Conservation (phyloP, 2,329 filamentous ascomycete genomes). For the Chrysoporthe deuterocubensis region DNA sequence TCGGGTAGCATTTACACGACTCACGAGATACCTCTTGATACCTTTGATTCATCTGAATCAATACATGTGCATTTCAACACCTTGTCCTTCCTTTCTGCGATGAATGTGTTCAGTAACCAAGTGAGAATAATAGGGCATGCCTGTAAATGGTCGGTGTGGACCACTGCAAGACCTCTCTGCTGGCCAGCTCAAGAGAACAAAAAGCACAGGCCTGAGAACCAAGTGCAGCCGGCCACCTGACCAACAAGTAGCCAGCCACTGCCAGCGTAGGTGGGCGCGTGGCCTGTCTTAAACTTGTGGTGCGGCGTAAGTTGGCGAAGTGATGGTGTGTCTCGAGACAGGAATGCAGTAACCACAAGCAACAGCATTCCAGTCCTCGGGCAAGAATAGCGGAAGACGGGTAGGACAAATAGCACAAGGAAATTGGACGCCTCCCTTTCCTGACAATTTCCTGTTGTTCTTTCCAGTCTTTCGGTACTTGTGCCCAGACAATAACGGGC, state of each 20-base stretch:
- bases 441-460: neutral
- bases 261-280: too few relatives aligned
- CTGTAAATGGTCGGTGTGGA: neutral
- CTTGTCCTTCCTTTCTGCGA: neutral
- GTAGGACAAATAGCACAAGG: conserved; percentile 15
- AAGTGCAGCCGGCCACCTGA: conserved; percentile 5
- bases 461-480: neutral
- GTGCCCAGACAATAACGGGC: too few relatives aligned
- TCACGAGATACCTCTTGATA: conserved; percentile 31
- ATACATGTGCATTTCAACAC: neutral
- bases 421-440: neutral
- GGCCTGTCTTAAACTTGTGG: neutral
- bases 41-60: conserved; percentile 22
- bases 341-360: conserved; percentile 26
- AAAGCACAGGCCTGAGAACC: neutral
- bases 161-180: neutral
- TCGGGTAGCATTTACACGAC: conserved; percentile 30
- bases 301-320: neutral
- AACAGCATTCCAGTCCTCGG: conserved; percentile 25
- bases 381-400: conserved; percentile 2
- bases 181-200: neutral
- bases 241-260: neutral
- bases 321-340: conserved; percentile 16
- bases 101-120: neutral
- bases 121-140: neutral